Base-by-base conservation (phyloP, 2,329 filamentous ascomycete genomes). In the Tolypocladium tropicale region DNA sequence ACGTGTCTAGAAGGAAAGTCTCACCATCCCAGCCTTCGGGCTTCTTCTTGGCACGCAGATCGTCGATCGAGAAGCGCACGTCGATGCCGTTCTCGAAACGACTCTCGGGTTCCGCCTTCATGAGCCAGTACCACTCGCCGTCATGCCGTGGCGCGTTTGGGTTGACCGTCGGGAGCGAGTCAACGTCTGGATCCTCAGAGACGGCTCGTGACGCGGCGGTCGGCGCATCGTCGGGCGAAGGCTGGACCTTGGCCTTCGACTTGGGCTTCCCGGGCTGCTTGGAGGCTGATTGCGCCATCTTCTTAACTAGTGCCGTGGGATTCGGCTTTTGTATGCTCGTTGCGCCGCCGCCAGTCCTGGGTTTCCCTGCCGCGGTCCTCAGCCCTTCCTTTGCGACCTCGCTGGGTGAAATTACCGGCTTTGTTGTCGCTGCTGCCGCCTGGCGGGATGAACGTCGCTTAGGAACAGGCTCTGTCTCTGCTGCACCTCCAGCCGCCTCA, bases 1-100 rank as follows among this genome's bases (percentile, higher is more conserved):
- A 41, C 11, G 23, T 48, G 52, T 18, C 7, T 7, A 3, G 32
- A 34, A 37, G 7, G 57, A 54, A 53, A 34, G 18, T 36, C 82
- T 67, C 74, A 89, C 90, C 94, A 72, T 95, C 88, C 94, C 94
- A 99, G 1, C 89, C 86, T 67, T 97, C 93, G 2, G 93, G 90
- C 64, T 82, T 80, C 0, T 77, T 84, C 65, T 83, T 87, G 0
- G 82, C 80, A 16, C 81, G 80, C 37, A 99, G 74, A 68, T 97
- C 92, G 65, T 97, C 91, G 65, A 99, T 96, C 1, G 91, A 95
- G 73, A 97, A 99, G 62, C 84, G 88, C 50, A 96, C 90, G 67
- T 97, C 92, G 53, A 89, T 77, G 1, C 91, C 93, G 55, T 91
- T 93, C 68, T 95, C 90, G 18, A 91, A 74, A 6, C 94, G 86